A percentile compares a stretch with the other conserved stretches of the same genome.
Evolutionary conservation across 768 basidiomycete genomes (phyloP).

Genomic region (Exidia glandulosa): DNA sequence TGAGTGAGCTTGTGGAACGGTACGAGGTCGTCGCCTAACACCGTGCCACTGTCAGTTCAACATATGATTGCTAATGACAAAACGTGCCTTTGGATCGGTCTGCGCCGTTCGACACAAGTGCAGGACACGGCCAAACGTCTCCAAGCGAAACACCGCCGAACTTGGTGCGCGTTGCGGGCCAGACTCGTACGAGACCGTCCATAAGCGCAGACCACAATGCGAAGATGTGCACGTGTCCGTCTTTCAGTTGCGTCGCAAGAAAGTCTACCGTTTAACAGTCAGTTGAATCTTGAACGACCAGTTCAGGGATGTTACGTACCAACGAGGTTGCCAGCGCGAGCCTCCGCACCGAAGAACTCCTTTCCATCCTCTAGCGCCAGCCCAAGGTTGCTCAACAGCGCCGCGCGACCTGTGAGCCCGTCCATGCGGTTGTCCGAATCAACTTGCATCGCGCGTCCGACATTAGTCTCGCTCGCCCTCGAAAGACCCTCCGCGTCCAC

Average conservation of each 20-base stretch:
- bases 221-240: slow-evolving; percentile 52
- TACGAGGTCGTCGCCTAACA: slow-evolving; percentile 66
- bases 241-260: slow-evolving; percentile 44
- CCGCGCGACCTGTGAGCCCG: slow-evolving; percentile 77
- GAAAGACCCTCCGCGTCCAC: slow-evolving; percentile 76
- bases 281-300: neutral
- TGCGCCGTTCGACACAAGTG: slow-evolving; percentile 26
- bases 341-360: slow-evolving; percentile 60
- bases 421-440: slow-evolving; percentile 70
- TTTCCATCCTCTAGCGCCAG: slow-evolving; percentile 55
- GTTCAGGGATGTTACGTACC: slow-evolving; percentile 32
- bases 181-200: slow-evolving; percentile 73
- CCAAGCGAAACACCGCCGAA: slow-evolving; percentile 67
- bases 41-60: slow-evolving; percentile 14
- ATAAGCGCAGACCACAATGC: slow-evolving; percentile 77
- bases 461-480: slow-evolving; percentile 44
- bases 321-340: slow-evolving; percentile 72
- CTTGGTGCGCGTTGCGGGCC: slow-evolving; percentile 66
- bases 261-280: slow-evolving; percentile 38
- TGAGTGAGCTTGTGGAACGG: slow-evolving; percentile 95
- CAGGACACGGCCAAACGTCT: slow-evolving; percentile 86
- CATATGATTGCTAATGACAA: neutral
- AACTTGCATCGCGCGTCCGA: slow-evolving; percentile 72
- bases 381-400: slow-evolving; percentile 62
- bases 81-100: slow-evolving; percentile 9